A percentile compares a stretch with the other conserved stretches of the same genome.
Conservation (phyloP, 1,284 basidiomycete genomes). For the Fomes fomentarius region DNA sequence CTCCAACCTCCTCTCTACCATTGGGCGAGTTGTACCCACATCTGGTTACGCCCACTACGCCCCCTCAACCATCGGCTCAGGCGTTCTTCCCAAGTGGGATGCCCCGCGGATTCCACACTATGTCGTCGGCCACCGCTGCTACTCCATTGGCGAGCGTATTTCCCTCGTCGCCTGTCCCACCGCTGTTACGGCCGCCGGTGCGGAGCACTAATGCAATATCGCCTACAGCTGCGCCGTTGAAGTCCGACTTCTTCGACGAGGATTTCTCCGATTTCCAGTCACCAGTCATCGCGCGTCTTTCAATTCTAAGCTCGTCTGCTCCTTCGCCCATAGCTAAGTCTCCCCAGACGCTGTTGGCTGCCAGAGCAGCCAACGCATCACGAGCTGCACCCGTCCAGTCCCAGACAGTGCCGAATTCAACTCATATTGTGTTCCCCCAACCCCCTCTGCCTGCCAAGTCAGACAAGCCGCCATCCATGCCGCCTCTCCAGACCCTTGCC, state of each 20-base stretch:
- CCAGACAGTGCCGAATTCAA: slow-evolving; percentile 5
- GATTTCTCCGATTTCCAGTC: slow-evolving; percentile 38
- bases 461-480: background rate
- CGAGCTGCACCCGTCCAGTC: background rate
- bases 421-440: slow-evolving; percentile 6
- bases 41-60: slow-evolving; percentile 7
- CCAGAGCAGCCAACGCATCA: background rate
- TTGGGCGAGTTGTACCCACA: slow-evolving; percentile 20
- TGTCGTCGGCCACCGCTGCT: background rate
- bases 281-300: too few species aligned
- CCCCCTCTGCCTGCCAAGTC: background rate
- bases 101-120: background rate
- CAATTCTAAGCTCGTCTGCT: slow-evolving; percentile 4
- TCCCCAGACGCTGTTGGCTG: slow-evolving; percentile 6
- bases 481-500: background rate
- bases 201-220: background rate
- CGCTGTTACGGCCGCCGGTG: slow-evolving; percentile 1
- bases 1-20: slow-evolving; percentile 17
- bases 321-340: slow-evolving; percentile 22
- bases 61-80: slow-evolving; percentile 12
- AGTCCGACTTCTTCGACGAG: slow-evolving; percentile 24
- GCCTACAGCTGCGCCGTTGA: slow-evolving; percentile 2
- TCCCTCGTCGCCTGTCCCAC: background rate
- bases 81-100: slow-evolving; percentile 4
- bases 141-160: slow-evolving; percentile 16